Conservation (phyloP, 768 basidiomycete species). For the Boletus subparvulus region DNA sequence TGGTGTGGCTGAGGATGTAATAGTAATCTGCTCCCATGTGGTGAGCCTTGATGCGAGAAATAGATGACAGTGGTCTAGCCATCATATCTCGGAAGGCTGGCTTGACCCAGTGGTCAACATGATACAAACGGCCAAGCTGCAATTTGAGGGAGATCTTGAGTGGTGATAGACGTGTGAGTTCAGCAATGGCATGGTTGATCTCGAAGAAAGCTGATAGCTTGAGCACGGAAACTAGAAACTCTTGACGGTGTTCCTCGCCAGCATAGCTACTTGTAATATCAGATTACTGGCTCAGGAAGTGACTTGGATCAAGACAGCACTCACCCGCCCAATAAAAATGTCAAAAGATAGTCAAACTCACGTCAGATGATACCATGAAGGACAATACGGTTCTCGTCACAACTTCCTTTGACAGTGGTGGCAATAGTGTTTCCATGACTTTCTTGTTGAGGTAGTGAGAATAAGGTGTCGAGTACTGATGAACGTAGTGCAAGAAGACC, state of each 20-base stretch:
- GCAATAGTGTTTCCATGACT: too few species aligned
- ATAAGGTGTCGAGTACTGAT: neutral
- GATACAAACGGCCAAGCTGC: neutral
- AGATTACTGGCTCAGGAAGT: too few species aligned
- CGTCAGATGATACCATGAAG: too few species aligned
- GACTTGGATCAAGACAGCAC: too few species aligned
- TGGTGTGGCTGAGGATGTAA: neutral
- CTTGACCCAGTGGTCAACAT: conserved; percentile 7
- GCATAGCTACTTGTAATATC: conserved; percentile 1
- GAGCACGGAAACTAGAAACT: conserved; percentile 2
- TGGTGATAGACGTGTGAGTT: too few species aligned
- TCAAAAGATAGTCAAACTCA: too few species aligned
- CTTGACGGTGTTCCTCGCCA: conserved; percentile 1
- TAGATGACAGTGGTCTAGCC: neutral
- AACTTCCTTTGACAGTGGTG: too few species aligned
- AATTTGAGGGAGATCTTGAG: too few species aligned
- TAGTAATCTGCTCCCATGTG: conserved; percentile 4
- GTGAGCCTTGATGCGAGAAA: neutral
- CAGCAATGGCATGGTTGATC: too few species aligned
- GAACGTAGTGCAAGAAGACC: neutral
- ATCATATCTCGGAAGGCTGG: conserved; percentile 4
- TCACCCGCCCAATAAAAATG: too few species aligned
- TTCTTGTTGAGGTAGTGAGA: too few species aligned
- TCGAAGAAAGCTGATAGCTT: conserved; percentile 2
- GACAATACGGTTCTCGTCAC: too few species aligned